Evolutionary conservation across 2,329 filamentous ascomycete species (phyloP).

Genomic region (Alternaria solani): DNA sequence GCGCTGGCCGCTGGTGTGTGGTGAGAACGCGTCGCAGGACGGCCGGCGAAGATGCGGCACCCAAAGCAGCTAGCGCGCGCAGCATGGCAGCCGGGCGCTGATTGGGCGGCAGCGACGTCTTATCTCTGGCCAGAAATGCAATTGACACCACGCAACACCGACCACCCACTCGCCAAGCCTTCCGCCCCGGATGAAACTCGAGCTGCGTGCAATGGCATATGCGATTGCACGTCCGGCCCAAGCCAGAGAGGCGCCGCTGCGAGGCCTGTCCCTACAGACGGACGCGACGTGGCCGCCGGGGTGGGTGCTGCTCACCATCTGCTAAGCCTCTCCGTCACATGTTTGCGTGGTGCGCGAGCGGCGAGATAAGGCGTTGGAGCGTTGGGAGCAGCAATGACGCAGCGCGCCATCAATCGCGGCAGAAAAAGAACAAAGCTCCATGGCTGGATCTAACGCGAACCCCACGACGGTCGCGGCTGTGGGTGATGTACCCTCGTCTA

Average conservation of each 20-base stretch:
- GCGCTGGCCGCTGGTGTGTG: constrained; percentile 5
- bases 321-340: constrained; percentile 11
- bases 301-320: constrained; percentile 27
- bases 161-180: constrained; percentile 42
- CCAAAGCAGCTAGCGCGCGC: constrained; percentile 8
- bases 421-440: constrained; percentile 45
- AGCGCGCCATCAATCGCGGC: constrained; percentile 30
- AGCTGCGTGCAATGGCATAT: constrained; percentile 12
- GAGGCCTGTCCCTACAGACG: constrained; percentile 14
- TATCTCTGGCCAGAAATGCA: constrained; percentile 21
- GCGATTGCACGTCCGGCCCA: constrained; percentile 10
- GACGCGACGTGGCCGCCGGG: constrained; percentile 22
- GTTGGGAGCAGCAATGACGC: constrained; percentile 36
- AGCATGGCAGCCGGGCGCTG: background rate
- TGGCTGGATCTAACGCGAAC: constrained; percentile 42
- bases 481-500: constrained; percentile 45
- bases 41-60: constrained; percentile 8
- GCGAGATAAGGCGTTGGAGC: constrained; percentile 32
- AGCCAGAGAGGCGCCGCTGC: constrained; percentile 18
- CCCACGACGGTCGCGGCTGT: constrained; percentile 47
- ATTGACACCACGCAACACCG: constrained; percentile 28
- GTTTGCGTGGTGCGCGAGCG: constrained; percentile 21
- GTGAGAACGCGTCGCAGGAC: constrained; percentile 10
- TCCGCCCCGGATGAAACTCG: constrained; percentile 36
- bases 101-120: constrained; percentile 9